These are phyloP conservation scores for Paxillus ammoniavirescens DNA, from an alignment of 768 basidiomycete genomes.

Conservation along the genomic window DNA sequence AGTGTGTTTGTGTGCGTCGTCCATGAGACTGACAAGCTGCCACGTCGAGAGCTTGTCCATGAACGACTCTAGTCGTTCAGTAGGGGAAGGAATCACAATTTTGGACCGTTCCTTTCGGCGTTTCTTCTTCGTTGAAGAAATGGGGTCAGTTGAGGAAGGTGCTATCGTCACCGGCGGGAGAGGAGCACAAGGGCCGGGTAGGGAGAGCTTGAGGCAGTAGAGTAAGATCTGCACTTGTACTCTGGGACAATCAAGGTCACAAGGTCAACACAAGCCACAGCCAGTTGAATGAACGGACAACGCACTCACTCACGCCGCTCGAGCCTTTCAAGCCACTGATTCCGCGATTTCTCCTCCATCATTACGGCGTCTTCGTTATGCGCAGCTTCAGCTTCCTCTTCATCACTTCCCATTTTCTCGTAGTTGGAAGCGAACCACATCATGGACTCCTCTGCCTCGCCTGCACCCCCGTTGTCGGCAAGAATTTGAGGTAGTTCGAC, in stretches of 20 bases:
- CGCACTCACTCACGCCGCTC: constrained; percentile 63
- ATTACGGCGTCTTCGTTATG: constrained; percentile 21
- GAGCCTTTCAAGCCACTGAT: constrained; percentile 59
- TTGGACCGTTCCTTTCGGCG: constrained; percentile 20
- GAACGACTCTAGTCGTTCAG: constrained; percentile 64
- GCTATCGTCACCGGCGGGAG: constrained; percentile 30
- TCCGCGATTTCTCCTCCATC: constrained; percentile 54
- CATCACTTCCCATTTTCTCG: constrained; percentile 46
- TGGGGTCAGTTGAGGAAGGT: constrained; percentile 22
- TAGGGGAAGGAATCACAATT: constrained; percentile 26
- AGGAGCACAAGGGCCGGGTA: constrained; percentile 44
- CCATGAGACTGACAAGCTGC: constrained; percentile 55
- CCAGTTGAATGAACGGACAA: background rate
- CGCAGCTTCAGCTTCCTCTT: constrained; percentile 24
- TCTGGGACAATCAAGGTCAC: constrained; percentile 37
- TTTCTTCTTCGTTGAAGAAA: constrained; percentile 32
- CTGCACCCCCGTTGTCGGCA: constrained; percentile 55
- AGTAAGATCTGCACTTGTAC: constrained; percentile 75
- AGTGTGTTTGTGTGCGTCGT: constrained; percentile 27
- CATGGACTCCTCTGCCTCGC: constrained; percentile 66
- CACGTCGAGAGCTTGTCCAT: constrained; percentile 81
- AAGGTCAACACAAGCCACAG: constrained; percentile 4
- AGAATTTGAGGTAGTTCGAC: constrained; percentile 61
- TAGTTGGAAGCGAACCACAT: constrained; percentile 74
- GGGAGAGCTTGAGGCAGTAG: constrained; percentile 60